phyloP scores from a whole-genome alignment of 192 early-diverging fungal genomes.

The Dissophora ornata region DNA sequence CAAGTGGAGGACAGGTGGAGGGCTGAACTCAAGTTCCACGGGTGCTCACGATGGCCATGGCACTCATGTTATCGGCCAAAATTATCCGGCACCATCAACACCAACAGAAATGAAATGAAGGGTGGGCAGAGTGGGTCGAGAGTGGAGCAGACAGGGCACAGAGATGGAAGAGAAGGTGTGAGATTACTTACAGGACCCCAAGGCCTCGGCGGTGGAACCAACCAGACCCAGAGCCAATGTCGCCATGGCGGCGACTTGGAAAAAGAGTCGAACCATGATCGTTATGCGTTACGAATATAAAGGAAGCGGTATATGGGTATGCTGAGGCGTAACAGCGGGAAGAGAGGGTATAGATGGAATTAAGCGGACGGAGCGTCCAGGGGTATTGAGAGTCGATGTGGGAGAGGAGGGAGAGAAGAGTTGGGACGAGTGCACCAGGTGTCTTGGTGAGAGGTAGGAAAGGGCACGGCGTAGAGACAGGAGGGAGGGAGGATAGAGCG shows the following conservation, averaged over 20 bases:
- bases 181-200: constrained; percentile 31
- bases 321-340: no score
- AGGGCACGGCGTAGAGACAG: constrained; percentile 1
- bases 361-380: no score
- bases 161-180: not conserved
- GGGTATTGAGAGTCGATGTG: not conserved
- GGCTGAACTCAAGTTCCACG: no score
- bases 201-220: constrained; percentile 18
- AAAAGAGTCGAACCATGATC: constrained; percentile 30
- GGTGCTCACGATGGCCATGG: no score
- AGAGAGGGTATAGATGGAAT: not conserved
- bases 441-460: constrained; percentile 44
- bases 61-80: no score
- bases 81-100: no score
- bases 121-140: no score
- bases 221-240: constrained; percentile 25
- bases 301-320: not conserved
- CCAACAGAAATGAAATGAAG: not conserved
- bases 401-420: not conserved
- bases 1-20: no score
- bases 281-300: no score
- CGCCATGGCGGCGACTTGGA: constrained; percentile 19
- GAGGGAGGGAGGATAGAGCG: not conserved
- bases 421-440: constrained; percentile 17
- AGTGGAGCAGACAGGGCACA: not conserved